Conservation (phyloP, 495 filamentous ascomycete species). For the Pseudoneurospora amorphoporcata region DNA sequence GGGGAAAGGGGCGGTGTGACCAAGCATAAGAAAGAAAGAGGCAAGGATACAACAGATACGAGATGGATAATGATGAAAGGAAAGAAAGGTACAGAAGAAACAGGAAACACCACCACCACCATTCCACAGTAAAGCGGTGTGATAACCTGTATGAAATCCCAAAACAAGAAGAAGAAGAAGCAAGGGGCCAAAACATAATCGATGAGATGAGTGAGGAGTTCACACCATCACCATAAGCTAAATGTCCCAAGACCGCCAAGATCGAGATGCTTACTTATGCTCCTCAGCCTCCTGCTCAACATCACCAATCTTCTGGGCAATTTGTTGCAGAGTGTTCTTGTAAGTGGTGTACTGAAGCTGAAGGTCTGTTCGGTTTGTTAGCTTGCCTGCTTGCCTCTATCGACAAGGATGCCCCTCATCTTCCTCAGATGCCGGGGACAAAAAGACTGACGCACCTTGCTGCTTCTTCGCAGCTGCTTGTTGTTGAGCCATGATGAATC, state of each 20-base stretch:
- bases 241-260: background rate
- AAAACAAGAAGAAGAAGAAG: background rate
- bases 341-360: slow-evolving; percentile 89
- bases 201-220: background rate
- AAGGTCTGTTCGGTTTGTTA: slow-evolving; percentile 51
- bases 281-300: slow-evolving; percentile 95
- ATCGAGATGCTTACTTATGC: slow-evolving; percentile 65
- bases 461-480: slow-evolving; percentile 54
- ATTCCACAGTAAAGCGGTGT: background rate
- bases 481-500: slow-evolving; percentile 30
- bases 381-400: background rate
- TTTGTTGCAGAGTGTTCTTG: slow-evolving; percentile 87
- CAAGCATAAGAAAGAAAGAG: background rate
- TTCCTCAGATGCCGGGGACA: background rate
- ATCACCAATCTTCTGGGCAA: slow-evolving; percentile 93
- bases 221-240: background rate
- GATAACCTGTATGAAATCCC: background rate
- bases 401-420: background rate
- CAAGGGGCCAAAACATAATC: background rate
- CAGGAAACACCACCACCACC: background rate
- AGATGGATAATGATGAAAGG: background rate
- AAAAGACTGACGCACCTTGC: slow-evolving; percentile 55
- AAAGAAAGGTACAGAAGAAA: background rate
- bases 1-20: background rate
- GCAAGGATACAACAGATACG: background rate